Conservation (phyloP, 2,329 filamentous ascomycete species). For the Nemania abortiva region DNA sequence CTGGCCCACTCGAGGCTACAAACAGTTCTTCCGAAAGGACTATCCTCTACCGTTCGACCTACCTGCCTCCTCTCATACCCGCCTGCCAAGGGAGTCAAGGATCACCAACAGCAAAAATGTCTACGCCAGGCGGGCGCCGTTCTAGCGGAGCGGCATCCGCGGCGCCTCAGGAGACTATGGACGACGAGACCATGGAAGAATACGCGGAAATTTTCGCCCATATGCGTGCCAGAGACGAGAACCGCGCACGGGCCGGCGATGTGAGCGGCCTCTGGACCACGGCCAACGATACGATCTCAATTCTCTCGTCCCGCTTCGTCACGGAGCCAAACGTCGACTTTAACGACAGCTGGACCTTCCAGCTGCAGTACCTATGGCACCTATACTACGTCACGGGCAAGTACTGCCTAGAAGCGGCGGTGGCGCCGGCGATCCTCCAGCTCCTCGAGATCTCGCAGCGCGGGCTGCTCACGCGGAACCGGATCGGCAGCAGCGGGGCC, state of each 20-base stretch:
- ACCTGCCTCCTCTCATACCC: neutral
- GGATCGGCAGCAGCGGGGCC: conserved; percentile 25
- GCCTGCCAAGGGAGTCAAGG: neutral
- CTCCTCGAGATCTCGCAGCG: conserved; percentile 41
- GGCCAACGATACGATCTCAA: conserved; percentile 40
- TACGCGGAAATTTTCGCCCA: conserved; percentile 42
- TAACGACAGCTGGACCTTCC: conserved; percentile 39
- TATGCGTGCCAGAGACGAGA: conserved; percentile 39
- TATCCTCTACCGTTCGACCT: neutral
- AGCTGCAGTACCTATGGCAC: conserved; percentile 44
- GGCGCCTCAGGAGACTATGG: conserved; percentile 23
- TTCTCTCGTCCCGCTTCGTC: conserved; percentile 42
- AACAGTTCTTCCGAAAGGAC: neutral
- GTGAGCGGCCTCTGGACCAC: conserved; percentile 40
- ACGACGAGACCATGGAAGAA: conserved; percentile 36
- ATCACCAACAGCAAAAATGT: conserved; percentile 31
- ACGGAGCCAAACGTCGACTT: conserved; percentile 43
- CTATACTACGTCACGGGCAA: conserved; percentile 42
- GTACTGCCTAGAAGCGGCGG: conserved; percentile 32
- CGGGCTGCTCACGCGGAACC: conserved; percentile 37
- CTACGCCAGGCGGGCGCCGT: conserved; percentile 28
- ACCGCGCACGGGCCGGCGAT: conserved; percentile 39
- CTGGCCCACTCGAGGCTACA: neutral
- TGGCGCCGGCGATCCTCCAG: conserved; percentile 40
- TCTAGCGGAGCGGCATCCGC: conserved; percentile 12